phyloP scores from a whole-genome alignment of 2,329 filamentous ascomycete genomes.

The Colletotrichum paranaense region DNA sequence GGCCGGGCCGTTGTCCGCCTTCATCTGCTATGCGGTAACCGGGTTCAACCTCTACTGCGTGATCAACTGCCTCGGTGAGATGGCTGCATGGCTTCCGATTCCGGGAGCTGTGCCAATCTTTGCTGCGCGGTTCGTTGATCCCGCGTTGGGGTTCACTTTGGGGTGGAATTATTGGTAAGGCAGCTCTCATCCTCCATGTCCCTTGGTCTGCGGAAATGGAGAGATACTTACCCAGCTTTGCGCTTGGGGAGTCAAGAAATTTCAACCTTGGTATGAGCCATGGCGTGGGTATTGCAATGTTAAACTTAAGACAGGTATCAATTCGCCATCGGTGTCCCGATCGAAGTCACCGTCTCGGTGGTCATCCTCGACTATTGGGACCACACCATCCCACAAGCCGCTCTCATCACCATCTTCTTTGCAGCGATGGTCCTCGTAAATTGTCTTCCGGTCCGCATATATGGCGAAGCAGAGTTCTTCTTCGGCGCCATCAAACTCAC shows the following conservation, averaged over 20 bases:
- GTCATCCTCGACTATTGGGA: constrained; percentile 58
- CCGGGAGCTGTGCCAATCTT: constrained; percentile 64
- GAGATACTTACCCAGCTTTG: neutral
- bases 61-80: constrained; percentile 63
- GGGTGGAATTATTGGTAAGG: constrained; percentile 61
- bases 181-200: too few relatives aligned
- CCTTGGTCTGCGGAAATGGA: neutral
- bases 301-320: constrained; percentile 45
- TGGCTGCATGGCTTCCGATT: constrained; percentile 71
- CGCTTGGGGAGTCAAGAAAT: too few relatives aligned
- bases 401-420: constrained; percentile 51
- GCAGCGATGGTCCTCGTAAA: constrained; percentile 51
- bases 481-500: constrained; percentile 62
- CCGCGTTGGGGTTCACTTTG: constrained; percentile 59
- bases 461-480: constrained; percentile 65
- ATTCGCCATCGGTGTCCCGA: constrained; percentile 60
- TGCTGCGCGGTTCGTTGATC: constrained; percentile 59
- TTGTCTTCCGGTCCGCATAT: constrained; percentile 54
- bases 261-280: too few relatives aligned
- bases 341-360: constrained; percentile 59
- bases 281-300: too few relatives aligned
- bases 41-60: constrained; percentile 61
- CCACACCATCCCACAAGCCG: constrained; percentile 41
- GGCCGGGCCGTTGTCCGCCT: constrained; percentile 53
- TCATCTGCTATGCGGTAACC: constrained; percentile 55